phyloP scores from a whole-genome alignment of 768 basidiomycete species.

The Russula lepida region DNA sequence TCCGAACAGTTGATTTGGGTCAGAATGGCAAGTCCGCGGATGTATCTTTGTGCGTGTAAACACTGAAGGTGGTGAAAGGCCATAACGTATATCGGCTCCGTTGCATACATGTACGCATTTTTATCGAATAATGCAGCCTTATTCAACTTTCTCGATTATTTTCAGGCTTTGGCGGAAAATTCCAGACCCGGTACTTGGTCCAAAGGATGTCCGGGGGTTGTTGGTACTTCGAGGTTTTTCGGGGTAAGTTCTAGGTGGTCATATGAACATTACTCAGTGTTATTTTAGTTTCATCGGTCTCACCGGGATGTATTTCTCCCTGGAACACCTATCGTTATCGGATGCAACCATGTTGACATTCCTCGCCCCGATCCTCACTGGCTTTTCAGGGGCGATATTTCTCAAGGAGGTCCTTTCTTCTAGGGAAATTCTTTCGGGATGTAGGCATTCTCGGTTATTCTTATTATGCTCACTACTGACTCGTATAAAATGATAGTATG shows the following conservation, averaged over 20 bases:
- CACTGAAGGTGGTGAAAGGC: slow-evolving; percentile 26
- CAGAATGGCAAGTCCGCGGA: slow-evolving; percentile 42
- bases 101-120: slow-evolving; percentile 38
- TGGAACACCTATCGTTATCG: slow-evolving; percentile 67
- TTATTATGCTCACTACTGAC: neutral
- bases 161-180: slow-evolving; percentile 35
- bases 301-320: slow-evolving; percentile 58
- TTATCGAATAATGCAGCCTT: neutral
- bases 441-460: slow-evolving; percentile 29
- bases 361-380: slow-evolving; percentile 58
- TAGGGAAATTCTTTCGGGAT: slow-evolving; percentile 47
- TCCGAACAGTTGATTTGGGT: slow-evolving; percentile 40
- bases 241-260: slow-evolving; percentile 35
- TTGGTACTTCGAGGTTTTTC: slow-evolving; percentile 50
- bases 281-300: slow-evolving; percentile 58
- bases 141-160: slow-evolving; percentile 20
- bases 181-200: slow-evolving; percentile 57
- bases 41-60: slow-evolving; percentile 1
- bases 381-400: slow-evolving; percentile 51
- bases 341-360: slow-evolving; percentile 76
- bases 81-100: slow-evolving; percentile 46
- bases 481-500: slow-evolving; percentile 39
- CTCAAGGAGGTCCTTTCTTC: slow-evolving; percentile 50
- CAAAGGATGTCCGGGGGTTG: slow-evolving; percentile 53
- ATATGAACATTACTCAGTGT: neutral